These are phyloP conservation scores for Aureobasidium sp. DNA, from an alignment of 2,329 filamentous ascomycete genomes.

Conservation along the genomic window DNA sequence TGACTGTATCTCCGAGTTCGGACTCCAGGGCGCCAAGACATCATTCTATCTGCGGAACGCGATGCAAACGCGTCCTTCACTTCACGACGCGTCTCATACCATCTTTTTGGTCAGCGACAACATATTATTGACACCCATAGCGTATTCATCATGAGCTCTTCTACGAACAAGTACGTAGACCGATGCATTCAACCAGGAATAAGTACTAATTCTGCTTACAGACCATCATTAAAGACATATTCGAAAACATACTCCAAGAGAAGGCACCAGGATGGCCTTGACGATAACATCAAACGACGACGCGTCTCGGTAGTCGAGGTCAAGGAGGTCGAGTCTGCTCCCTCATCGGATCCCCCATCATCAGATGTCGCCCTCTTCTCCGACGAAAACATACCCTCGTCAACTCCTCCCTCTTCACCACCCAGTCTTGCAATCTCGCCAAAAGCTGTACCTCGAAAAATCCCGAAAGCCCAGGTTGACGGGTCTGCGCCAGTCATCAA, in stretches of 20 bases:
- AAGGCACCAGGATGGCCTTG: not conserved
- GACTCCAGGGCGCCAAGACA: not conserved
- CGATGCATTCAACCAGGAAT: too few species aligned
- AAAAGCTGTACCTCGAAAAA: conserved; percentile 21
- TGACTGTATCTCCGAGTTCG: not conserved
- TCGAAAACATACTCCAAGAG: conserved; percentile 7
- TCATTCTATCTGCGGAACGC: not conserved
- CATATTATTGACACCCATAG: not conserved
- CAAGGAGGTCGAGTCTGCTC: not conserved
- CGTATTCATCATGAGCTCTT: conserved; percentile 5
- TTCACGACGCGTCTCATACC: not conserved
- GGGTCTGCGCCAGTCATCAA: not conserved
- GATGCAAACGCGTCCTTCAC: conserved; percentile 9
- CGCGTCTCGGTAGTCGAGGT: conserved; percentile 7
- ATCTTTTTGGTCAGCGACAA: not conserved
- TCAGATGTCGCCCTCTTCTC: conserved; percentile 21
- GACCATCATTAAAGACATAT: conserved; percentile 1
- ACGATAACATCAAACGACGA: conserved; percentile 13
- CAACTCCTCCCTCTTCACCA: conserved; percentile 45
- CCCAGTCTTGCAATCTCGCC: conserved; percentile 24
- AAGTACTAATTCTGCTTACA: not conserved
- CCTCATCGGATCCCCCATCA: conserved; percentile 12
- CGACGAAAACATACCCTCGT: conserved; percentile 21
- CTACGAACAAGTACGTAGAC: not conserved
- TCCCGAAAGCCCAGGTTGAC: not conserved